These are phyloP conservation scores for Solanum bukasovii DNA, from an alignment of 257 asterid species.

Conservation along the genomic window DNA sequence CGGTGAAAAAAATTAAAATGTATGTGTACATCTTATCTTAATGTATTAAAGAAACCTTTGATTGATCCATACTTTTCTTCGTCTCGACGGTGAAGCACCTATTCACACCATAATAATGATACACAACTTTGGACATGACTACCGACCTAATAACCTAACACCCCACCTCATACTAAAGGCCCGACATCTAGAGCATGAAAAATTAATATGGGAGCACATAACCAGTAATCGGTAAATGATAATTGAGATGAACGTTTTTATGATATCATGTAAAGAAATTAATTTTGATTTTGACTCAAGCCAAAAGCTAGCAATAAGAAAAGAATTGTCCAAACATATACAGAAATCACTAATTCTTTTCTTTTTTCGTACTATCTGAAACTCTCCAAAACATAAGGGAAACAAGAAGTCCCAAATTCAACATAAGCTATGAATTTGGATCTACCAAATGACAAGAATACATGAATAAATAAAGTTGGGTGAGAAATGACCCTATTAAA, in stretches of 20 bases:
- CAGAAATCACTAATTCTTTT: rapidly evolving
- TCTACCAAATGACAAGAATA: not conserved
- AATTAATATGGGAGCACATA: not conserved
- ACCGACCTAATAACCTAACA: not conserved
- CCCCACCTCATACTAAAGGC: not conserved
- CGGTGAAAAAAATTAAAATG: not conserved
- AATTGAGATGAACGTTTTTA: not conserved
- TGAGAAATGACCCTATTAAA: not conserved
- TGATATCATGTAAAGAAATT: not conserved
- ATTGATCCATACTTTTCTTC: not conserved
- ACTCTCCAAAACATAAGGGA: not conserved
- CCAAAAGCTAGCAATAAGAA: not conserved
- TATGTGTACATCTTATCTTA: not conserved
- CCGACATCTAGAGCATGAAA: not conserved
- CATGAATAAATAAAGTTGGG: not conserved
- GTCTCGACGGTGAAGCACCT: not conserved
- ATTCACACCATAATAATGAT: not conserved
- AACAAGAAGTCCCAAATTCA: not conserved
- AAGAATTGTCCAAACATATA: not conserved
- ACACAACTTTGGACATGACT: not conserved
- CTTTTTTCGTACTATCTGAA: rapidly evolving
- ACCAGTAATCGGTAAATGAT: not conserved
- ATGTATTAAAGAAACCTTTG: not conserved
- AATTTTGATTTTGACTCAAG: not conserved
- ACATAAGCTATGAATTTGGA: not conserved